phyloP scores from a whole-genome alignment of 176 grass and related monocot genomes.

The Ensete ventricosum region DNA sequence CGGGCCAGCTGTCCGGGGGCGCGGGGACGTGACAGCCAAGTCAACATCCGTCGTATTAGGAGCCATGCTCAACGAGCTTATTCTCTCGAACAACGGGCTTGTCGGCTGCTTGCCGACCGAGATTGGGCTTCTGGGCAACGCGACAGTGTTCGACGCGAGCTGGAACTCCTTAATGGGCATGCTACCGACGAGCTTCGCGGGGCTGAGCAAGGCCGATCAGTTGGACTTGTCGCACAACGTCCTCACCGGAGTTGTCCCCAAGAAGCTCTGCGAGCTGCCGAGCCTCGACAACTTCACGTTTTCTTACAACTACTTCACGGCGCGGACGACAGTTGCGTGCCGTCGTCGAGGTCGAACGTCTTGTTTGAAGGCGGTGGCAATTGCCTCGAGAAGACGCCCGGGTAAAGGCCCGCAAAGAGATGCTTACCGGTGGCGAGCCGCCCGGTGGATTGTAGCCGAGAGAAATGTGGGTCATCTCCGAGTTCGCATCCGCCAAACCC shows the following conservation, averaged over 20 bases:
- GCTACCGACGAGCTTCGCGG: constrained; percentile 19
- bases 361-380: constrained; percentile 18
- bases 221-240: constrained; percentile 35
- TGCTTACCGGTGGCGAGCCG: constrained; percentile 23
- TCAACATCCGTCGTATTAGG: too few relatives aligned
- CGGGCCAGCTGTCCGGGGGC: too few relatives aligned
- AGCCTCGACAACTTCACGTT: constrained; percentile 30
- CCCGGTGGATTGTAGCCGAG: constrained; percentile 14
- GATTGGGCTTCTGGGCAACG: constrained; percentile 18
- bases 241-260: constrained; percentile 19
- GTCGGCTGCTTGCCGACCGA: constrained; percentile 22
- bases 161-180: constrained; percentile 18
- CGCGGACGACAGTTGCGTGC: constrained; percentile 10
- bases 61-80: constrained; percentile 24
- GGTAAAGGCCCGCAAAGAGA: background rate
- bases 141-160: constrained; percentile 26
- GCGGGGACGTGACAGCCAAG: too few relatives aligned
- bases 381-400: constrained; percentile 13
- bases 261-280: constrained; percentile 19
- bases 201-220: constrained; percentile 9
- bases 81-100: constrained; percentile 31
- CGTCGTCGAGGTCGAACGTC: constrained; percentile 9
- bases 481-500: constrained; percentile 1
- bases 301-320: constrained; percentile 34
- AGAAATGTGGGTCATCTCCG: background rate